Evolutionary conservation across 257 asterid genomes (phyloP), one percentile per base, ranked within the genome.

Genomic region (Jaltomata sinuosa): DNA sequence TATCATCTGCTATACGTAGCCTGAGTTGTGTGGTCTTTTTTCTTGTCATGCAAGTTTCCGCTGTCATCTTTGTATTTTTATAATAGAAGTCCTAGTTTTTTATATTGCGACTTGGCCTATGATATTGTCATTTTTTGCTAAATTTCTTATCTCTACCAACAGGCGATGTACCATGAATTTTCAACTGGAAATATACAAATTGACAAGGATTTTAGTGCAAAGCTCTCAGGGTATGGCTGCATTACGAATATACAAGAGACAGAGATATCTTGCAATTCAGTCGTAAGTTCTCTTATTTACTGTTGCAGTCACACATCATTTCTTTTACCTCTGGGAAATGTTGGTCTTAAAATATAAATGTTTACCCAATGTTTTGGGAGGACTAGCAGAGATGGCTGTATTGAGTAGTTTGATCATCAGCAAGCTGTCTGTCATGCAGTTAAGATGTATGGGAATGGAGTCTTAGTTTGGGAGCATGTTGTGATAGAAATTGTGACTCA

Each of bases 161-260:
- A 95, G 99, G 99, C 99, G 61, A 95, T 95, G 99, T 95, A 93
- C 90, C 97, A 94, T 61, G 99, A 95, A 77, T 92, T 95, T 87
- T 94, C 99, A 64, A 94, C 99, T 34, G 92, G 92, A 52, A 91
- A 93, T 89, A 89, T 95, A 87, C 99, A 95, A 85, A 94, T 95
- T n/a, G 99, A 95, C 90, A 95, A 95, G 83, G 99, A 95, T 87
- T 95, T 95, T 82, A 95, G 97, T 78, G 96, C 98, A 22, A 95
- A 93, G 88, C 97, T 95, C 80, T 94, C 99, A 10, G 99, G 99
- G 86, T 95, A 94, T 90, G 99, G 99, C 65, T 93, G 98, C 91
- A 86, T 95, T 84, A 90, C 89, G 83, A 96, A 92, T 90, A 89
- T 93, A 64, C 94, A 96, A 2, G 99, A 94, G 87, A 83, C 96